Base-by-base conservation (phyloP, 192 early-diverging fungal species). In the Entomortierella lignicola region DNA sequence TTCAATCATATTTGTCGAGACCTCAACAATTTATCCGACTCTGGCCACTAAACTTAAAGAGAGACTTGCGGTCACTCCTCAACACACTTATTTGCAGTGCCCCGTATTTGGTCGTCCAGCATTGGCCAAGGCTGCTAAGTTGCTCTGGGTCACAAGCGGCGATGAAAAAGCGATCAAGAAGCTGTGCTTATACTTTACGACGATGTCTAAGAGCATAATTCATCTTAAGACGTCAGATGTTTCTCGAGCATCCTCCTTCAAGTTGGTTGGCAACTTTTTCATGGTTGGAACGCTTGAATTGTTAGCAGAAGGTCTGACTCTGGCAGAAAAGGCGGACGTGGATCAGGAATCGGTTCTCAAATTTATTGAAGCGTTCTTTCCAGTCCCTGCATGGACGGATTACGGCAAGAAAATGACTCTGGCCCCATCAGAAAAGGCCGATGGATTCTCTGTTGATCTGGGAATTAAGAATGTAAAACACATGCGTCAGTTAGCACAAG, bases 201-300 rank as follows among this genome's bases (percentile, higher is more conserved):
- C 65, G 15, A 67, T 77, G 73, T 79, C 75, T 51, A 79, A 61
- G 27, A 54, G 31, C 8, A 79, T 79, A 25, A 79, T 79, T 43
- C 68, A 79, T n/a, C 68, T 70, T 62, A 79, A 79, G 67, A 79
- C 88, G 2, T 39, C 81, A 3, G 83, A 90, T 55, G 80, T 81
- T 3, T 71, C 69, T 20, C 55, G 74, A 0, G 89, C 88, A 0
- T 83, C 85, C 2, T 68, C 58, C 13, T 87, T 89, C 67, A 94
- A 94, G 52, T 77, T 94, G 8, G 63, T 87, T 29, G 91, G 90
- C 54, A 92, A 94, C 65, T 94, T 88, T 59, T 86, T 94, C 61
- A 70, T 92, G 8, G 81, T 77, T 0, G 72, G 85, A 0, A 67
- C 82, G 4, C 66, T 91, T 32, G 91, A 94, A 70, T 60, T 89